Evolutionary conservation across 306 rosid species (phyloP).

Genomic region (Delonix regia): DNA sequence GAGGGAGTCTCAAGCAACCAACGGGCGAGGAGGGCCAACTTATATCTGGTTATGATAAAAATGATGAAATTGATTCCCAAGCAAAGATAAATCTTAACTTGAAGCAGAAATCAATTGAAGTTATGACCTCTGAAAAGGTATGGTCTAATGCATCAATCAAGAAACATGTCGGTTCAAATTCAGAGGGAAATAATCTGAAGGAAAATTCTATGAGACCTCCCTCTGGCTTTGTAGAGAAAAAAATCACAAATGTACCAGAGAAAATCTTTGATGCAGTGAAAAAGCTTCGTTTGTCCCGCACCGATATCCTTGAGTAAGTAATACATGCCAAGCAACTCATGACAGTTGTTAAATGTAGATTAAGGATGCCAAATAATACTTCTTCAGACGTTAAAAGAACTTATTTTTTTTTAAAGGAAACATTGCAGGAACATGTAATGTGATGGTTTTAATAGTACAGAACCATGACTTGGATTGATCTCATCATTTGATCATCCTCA

Average conservation of each 20-base stretch:
- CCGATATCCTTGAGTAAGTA: conserved; percentile 78
- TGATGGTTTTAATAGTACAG: not conserved
- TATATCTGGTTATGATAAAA: conserved; percentile 32
- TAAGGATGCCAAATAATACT: not conserved
- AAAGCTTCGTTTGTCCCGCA: conserved; percentile 78
- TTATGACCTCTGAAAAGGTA: conserved; percentile 19
- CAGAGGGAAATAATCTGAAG: conserved; percentile 44
- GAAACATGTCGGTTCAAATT: conserved; percentile 40
- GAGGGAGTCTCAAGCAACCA: conserved; percentile 40
- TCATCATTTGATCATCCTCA: not conserved
- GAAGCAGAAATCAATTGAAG: conserved; percentile 43
- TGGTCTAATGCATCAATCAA: conserved; percentile 41
- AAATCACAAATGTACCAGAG: conserved; percentile 48
- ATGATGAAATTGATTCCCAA: conserved; percentile 36
- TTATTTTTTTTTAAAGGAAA: not conserved
- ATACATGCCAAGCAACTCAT: conserved; percentile 21
- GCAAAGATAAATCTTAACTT: conserved; percentile 36
- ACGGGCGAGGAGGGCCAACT: conserved; percentile 33
- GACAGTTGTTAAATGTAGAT: conserved; percentile 6
- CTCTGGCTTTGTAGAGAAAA: conserved; percentile 38
- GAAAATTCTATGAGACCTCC: conserved; percentile 45
- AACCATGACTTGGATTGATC: conserved; percentile 16
- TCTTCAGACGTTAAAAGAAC: conserved; percentile 2
- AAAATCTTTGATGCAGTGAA: conserved; percentile 61
- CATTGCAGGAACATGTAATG: not conserved